A percentile compares a stretch with the other conserved stretches of the same genome.
Conservation (phyloP, 2,329 filamentous ascomycete species). For the Fulvia fulva region DNA sequence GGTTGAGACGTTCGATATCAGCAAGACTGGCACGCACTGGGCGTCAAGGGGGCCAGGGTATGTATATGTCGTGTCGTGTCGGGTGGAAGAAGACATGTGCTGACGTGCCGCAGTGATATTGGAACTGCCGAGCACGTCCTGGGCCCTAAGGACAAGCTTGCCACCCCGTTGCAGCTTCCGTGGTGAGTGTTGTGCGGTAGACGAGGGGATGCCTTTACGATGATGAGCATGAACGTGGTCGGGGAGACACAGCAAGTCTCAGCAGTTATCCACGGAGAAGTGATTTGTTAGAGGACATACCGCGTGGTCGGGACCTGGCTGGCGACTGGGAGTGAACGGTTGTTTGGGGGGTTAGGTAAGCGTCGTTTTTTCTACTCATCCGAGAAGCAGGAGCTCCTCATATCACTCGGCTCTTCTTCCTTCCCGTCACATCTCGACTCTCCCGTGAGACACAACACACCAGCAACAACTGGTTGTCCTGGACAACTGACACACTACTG, state of each 20-base stretch:
- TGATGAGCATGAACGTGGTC: not conserved
- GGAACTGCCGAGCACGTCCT: slow-evolving; percentile 63
- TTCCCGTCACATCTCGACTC: not conserved
- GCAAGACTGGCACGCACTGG: slow-evolving; percentile 68
- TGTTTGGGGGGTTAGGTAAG: too few relatives aligned
- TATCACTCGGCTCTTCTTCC: not conserved
- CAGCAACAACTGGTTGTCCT: not conserved
- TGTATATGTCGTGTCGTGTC: slow-evolving; percentile 30
- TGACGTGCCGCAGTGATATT: slow-evolving; percentile 54
- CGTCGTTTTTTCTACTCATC: not conserved
- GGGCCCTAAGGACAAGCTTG: slow-evolving; percentile 52
- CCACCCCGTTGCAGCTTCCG: slow-evolving; percentile 63
- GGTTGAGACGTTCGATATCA: slow-evolving; percentile 58
- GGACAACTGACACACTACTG: not conserved
- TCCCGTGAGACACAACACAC: not conserved
- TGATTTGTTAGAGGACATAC: too few relatives aligned
- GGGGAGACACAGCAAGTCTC: too few relatives aligned
- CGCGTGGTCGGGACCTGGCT: too few relatives aligned
- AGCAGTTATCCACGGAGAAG: too few relatives aligned
- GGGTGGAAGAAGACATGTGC: slow-evolving; percentile 4
- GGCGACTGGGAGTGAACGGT: not conserved
- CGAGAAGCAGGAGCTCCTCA: not conserved
- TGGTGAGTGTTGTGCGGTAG: slow-evolving; percentile 46
- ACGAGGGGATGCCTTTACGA: not conserved
- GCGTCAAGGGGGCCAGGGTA: slow-evolving; percentile 65